Evolutionary conservation across 2,329 filamentous ascomycete genomes (phyloP), one percentile per base, ranked within the genome.

Genomic region (Penicillium sclerotigenum): DNA sequence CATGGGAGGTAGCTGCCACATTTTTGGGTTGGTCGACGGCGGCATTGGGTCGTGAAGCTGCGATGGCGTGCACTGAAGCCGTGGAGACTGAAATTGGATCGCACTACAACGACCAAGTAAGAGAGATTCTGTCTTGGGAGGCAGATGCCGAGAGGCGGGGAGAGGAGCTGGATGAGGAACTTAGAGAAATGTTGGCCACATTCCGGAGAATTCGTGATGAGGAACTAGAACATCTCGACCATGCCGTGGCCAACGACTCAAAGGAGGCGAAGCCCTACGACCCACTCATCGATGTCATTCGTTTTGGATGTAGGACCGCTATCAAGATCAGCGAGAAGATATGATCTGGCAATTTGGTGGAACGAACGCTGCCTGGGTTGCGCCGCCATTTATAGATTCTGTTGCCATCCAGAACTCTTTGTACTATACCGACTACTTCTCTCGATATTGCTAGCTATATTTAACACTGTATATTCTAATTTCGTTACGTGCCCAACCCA

Each of bases 41-140:
- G 0, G 77, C 94, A 40, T 82, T 99, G 81, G 92, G 94, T 0
- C 84, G 91, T 47, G 91, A 97, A 76, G 92, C 93, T 2, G 93
- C 94, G 34, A 99, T 99, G 94, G 94, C 94, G 13, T 99, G 94
- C 72, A 97, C 94, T 0, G 94, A 99, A 76, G 94, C 94, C 1
- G 93, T 99, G 1, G 94, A 99, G 80, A 99, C 93, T 7, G 94
- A 97, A 79, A 99, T 99, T 60, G 94, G 94, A 2, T 86, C 86
- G 28, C 94, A 99, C 76, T 99, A 99, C 73, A 97, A 97, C 71
- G 86, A 86, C 61, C 94, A 99, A 77, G 91, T 99, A 40, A 80
- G 90, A 26, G 83, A 84, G 51, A 77, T 99, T 65, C 74, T 97
- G 37, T 87, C 88, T 59, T 97, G 96, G 87, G 83, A 90, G 55